phyloP scores from a whole-genome alignment of 2,329 filamentous ascomycete genomes.

The Trichoderma harzianum region DNA sequence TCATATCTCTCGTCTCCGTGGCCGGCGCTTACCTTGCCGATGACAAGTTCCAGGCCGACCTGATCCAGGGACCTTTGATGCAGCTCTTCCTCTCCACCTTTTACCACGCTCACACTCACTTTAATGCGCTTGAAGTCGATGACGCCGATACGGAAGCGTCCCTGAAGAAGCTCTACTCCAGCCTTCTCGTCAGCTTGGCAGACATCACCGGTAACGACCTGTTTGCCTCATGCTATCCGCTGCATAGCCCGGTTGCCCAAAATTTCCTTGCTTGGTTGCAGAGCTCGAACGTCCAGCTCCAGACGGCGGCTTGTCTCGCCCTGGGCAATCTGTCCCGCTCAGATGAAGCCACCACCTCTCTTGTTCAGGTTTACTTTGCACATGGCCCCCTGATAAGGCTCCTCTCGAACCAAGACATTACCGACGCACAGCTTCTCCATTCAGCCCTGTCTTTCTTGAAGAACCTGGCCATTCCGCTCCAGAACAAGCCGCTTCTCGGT shows the following conservation, averaged over 20 bases:
- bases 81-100: conserved; percentile 47
- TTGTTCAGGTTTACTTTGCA: conserved; percentile 43
- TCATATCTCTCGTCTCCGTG: conserved; percentile 48
- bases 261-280: conserved; percentile 48
- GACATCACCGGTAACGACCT: conserved; percentile 50
- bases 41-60: conserved; percentile 47
- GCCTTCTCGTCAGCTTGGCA: conserved; percentile 50
- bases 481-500: conserved; percentile 53
- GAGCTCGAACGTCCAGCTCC: conserved; percentile 41
- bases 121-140: conserved; percentile 39
- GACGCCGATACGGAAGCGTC: conserved; percentile 43
- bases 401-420: conserved; percentile 40
- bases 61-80: conserved; percentile 42
- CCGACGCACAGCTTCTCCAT: conserved; percentile 53
- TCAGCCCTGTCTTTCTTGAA: conserved; percentile 59
- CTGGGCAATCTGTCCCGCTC: conserved; percentile 61
- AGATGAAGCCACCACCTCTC: conserved; percentile 49
- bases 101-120: conserved; percentile 44
- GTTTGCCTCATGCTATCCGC: conserved; percentile 42
- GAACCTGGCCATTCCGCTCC: conserved; percentile 57
- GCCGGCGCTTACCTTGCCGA: conserved; percentile 56
- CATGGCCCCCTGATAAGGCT: conserved; percentile 45
- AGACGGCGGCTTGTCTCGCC: conserved; percentile 57
- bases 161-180: conserved; percentile 47
- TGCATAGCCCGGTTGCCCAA: conserved; percentile 41